Base-by-base conservation (phyloP, 768 basidiomycete genomes). In the Phanerochaete carnosa region DNA sequence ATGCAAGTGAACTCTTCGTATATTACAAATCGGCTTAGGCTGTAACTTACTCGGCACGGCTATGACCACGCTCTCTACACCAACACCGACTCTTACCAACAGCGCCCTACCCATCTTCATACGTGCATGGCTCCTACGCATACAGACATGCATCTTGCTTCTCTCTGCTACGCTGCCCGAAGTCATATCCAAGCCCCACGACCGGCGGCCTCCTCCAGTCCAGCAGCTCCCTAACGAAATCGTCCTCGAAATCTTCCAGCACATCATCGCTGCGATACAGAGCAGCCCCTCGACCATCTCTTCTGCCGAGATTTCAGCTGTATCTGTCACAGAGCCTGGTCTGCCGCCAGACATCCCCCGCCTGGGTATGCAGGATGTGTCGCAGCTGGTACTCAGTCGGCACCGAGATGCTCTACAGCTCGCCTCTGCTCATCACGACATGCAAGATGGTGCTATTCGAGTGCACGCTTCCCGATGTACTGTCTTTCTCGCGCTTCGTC, bases 171-270 rank as follows among this genome's bases (percentile, higher is more conserved):
- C 32, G 3, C 49, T 49, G 7, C 19, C 30, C 19, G 25, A 53
- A 16, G 39, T 23, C 16, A 9, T 53, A 25, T 22, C 3, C 26
- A 16, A 23, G 12, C 35, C 43, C n/a, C 54, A 26, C 8, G 39
- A 55, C 12, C 19, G 43, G 46, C 52, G 16, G 22, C 58, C 39
- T 19, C 46, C 59, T 11, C 49, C 45, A 46, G 59, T 53, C 11
- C 43, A 60, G 32, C 45, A n/a, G 19, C 59, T 60, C 4, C 59
- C 59, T 16, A 39, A 60, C 26, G 59, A 60, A 35, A 43, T 60
- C 45, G 23, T 60, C 29, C 30, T 60, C 15, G 46, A 60, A 49
- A 49, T 60, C 12, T 29, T 60, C 7, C 33, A 45, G 15, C 30
- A 60, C 32, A 23, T 54, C 39, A 32, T 53, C 46, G 23, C 54